Percentiles rank a stretch among this genome's conserved stretches.
Conservation (phyloP, 1,139 yeast genomes). For the Kodamaea alishanica region DNA sequence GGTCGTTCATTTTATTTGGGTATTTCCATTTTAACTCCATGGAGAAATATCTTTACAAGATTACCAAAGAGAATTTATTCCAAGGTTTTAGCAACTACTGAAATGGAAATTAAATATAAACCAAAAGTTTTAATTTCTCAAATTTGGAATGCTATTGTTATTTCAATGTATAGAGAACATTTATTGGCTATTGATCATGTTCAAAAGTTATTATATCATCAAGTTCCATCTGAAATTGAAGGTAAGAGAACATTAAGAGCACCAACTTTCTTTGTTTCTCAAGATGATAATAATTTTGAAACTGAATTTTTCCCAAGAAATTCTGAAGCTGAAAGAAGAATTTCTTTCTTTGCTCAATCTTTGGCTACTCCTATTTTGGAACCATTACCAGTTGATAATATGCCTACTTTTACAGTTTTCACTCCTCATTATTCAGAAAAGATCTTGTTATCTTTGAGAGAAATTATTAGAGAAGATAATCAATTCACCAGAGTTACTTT, state of each 20-base stretch:
- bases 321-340: constrained; percentile 99
- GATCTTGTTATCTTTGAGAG: constrained; percentile 89
- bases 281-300: constrained; percentile 91
- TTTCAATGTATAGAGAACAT: constrained; percentile 98
- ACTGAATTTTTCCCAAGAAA: constrained; percentile 95
- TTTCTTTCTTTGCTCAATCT: constrained; percentile 97
- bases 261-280: constrained; percentile 96
- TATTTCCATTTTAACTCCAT: constrained; percentile 96
- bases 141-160: constrained; percentile 98
- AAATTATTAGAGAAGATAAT: constrained; percentile 97
- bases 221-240: constrained; percentile 95
- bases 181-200: constrained; percentile 96
- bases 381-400: constrained; percentile 97
- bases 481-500: constrained; percentile 96
- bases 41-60: constrained; percentile 98
- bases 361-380: constrained; percentile 97
- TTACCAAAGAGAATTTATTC: constrained; percentile 98
- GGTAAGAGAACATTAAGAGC: constrained; percentile 98
- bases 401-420: constrained; percentile 97
- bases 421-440: constrained; percentile 98
- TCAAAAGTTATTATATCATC: constrained; percentile 93
- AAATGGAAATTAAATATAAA: constrained; percentile 97
- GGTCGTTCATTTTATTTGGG: constrained; percentile 98
- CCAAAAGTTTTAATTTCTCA: constrained; percentile 97
- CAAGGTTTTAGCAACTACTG: constrained; percentile 94